Percentiles rank a stretch among this genome's conserved stretches.
Evolutionary conservation across 495 filamentous ascomycete genomes (phyloP).

Genomic region (Annulohypoxylon moriforme): DNA sequence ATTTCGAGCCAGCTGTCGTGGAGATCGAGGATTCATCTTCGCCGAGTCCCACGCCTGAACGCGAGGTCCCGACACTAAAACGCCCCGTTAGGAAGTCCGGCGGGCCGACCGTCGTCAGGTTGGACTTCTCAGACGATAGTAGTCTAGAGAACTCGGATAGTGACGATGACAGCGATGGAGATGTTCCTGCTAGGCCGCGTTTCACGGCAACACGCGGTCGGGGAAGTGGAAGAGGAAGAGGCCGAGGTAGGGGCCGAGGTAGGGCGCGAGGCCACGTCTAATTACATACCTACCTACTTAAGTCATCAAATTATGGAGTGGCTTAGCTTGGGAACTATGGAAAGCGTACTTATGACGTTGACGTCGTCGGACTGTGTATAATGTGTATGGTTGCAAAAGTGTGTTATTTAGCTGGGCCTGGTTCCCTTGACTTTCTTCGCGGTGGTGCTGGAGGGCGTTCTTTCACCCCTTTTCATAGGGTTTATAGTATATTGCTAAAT

Average conservation of each 20-base stretch:
- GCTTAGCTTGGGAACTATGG: not conserved
- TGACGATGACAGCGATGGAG: conserved; percentile 31
- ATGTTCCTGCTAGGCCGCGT: conserved; percentile 9
- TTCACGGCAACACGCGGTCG: conserved; percentile 30
- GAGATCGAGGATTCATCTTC: conserved; percentile 45
- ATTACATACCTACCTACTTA: not conserved
- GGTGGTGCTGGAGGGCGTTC: not conserved
- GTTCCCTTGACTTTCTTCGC: not conserved
- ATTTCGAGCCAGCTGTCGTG: conserved; percentile 48
- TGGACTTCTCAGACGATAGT: conserved; percentile 27
- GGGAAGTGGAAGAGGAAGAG: conserved; percentile 39
- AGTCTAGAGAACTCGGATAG: conserved; percentile 26
- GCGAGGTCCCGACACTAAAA: not conserved
- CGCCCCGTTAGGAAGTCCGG: conserved; percentile 22
- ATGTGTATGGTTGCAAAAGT: not conserved
- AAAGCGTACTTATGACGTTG: not conserved
- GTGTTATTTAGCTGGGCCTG: not conserved
- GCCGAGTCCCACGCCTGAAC: conserved; percentile 36
- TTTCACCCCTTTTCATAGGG: not conserved
- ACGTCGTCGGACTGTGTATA: not conserved
- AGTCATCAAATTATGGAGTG: not conserved
- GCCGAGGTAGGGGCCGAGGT: conserved; percentile 34
- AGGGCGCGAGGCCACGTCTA: conserved; percentile 21
- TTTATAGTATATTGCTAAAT: not conserved
- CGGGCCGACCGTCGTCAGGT: conserved; percentile 40